Evolutionary conservation across 2,329 filamentous ascomycete genomes (phyloP), one percentile per base, ranked within the genome.

Genomic region (Onygena corvina): DNA sequence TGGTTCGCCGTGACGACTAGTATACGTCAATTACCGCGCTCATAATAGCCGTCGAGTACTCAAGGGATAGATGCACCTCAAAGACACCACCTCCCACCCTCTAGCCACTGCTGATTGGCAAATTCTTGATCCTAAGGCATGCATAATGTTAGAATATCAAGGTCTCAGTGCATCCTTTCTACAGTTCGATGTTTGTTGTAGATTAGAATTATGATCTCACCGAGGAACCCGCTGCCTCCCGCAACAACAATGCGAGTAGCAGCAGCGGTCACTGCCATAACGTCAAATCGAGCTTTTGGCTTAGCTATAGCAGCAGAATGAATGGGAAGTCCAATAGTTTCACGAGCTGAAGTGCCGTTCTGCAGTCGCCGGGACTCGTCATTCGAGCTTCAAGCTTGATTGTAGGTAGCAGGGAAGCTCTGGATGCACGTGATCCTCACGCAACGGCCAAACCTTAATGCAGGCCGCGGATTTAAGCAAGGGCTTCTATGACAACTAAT

Each of bases 161-260:
- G 16, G 2, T n/a, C 12, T 5, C 21, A 14, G 11, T 27, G 6
- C 21, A 4, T 4, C 12, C 6, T 16, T 6, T 14, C 27, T 29
- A 23, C 4, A n/a, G 21, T 14, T 9, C 11, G 38, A 14, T 14
- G 8, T 36, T 25, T 14, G 25, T 16, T 23, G 42, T 23, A 47
- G 48, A 44, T 29, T 16, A 7, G 21, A 12, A 31, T 23, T 23
- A 27, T 50, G 31, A 76, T 60, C 62, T 25, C 62, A 68, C 87
- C 87, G 21, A 98, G 70, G 64, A 96, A 98, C 29, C 92, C 90
- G 67, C 86, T 95, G 52, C 90, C 90, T 57, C 92, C 92, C 57
- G 86, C 93, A 49, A 98, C 88, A 35, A 96, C 81, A 36, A 98
- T 74, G 67, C 80, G 83, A 70, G 88, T 94, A 50, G 79, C 72